Conservation (phyloP, 805 yeast genomes). For the Saccharomycopsis sp. region DNA sequence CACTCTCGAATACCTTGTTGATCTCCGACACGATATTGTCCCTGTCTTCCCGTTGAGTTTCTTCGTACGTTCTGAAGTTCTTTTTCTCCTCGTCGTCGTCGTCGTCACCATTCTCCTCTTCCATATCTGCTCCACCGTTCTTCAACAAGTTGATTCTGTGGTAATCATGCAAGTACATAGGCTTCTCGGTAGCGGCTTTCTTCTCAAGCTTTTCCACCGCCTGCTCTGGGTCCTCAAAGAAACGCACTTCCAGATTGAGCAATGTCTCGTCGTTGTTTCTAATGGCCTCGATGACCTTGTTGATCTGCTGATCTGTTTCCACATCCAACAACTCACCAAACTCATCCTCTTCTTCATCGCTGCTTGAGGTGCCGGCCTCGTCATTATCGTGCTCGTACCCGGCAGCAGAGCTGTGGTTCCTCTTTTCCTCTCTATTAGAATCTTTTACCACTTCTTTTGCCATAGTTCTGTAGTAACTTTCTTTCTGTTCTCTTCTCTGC, state of each 20-base stretch:
- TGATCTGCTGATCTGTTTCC: slow-evolving; percentile 74
- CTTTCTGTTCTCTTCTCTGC: too few relatives aligned
- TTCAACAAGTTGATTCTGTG: slow-evolving; percentile 76
- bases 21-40: slow-evolving; percentile 68
- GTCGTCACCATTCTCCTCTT: slow-evolving; percentile 39
- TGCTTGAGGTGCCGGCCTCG: slow-evolving; percentile 10
- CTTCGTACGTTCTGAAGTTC: slow-evolving; percentile 57
- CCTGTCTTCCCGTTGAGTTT: slow-evolving; percentile 70
- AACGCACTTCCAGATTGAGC: slow-evolving; percentile 58
- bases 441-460: too few relatives aligned
- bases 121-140: slow-evolving; percentile 51
- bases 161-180: slow-evolving; percentile 84
- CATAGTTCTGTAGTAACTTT: too few relatives aligned
- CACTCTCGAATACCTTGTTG: slow-evolving; percentile 52
- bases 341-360: slow-evolving; percentile 77
- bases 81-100: slow-evolving; percentile 31
- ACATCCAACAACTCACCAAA: slow-evolving; percentile 81
- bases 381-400: neutral
- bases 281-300: slow-evolving; percentile 61
- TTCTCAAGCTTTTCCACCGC: slow-evolving; percentile 23
- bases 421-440: too few relatives aligned
- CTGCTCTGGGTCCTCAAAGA: slow-evolving; percentile 59
- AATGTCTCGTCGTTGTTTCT: slow-evolving; percentile 56
- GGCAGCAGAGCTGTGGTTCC: too few relatives aligned
- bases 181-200: slow-evolving; percentile 34